Conservation (phyloP, 2,329 filamentous ascomycete species). For the Talaromyces amestolkiae region DNA sequence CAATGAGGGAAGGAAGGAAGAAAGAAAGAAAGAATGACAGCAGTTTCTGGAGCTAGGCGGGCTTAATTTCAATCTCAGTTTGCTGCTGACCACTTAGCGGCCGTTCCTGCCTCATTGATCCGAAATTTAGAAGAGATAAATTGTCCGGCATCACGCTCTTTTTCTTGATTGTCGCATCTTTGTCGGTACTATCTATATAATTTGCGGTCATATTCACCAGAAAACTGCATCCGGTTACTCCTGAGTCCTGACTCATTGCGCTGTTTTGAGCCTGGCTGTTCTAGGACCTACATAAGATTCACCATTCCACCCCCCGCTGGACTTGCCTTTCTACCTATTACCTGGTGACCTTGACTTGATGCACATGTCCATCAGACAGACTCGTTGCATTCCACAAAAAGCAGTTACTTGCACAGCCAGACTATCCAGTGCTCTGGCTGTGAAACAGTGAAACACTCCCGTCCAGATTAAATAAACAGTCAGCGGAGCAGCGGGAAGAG, state of each 20-base stretch:
- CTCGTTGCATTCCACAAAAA: not conserved
- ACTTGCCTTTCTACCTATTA: not conserved
- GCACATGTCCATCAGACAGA: not conserved
- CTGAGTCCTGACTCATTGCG: not conserved
- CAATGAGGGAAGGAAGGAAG: not conserved
- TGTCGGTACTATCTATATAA: not conserved
- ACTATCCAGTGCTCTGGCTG: not conserved
- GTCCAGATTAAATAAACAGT: not conserved
- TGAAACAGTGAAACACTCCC: not conserved
- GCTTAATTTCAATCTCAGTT: constrained; percentile 2
- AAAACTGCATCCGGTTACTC: not conserved
- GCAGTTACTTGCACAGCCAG: not conserved
- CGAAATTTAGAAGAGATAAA: not conserved
- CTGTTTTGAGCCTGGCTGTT: not conserved
- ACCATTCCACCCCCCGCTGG: not conserved
- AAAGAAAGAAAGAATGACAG: not conserved
- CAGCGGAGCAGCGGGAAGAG: constrained; percentile 3
- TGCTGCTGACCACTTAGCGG: constrained; percentile 5
- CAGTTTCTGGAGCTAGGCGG: not conserved
- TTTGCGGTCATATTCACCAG: not conserved
- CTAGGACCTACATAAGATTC: not conserved
- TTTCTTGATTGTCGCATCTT: not conserved
- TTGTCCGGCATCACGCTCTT: not conserved
- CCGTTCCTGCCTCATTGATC: constrained; percentile 2
- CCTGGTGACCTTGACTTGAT: not conserved